Conservation (phyloP, 2,329 filamentous ascomycete genomes). For the Penicillium digitatum region DNA sequence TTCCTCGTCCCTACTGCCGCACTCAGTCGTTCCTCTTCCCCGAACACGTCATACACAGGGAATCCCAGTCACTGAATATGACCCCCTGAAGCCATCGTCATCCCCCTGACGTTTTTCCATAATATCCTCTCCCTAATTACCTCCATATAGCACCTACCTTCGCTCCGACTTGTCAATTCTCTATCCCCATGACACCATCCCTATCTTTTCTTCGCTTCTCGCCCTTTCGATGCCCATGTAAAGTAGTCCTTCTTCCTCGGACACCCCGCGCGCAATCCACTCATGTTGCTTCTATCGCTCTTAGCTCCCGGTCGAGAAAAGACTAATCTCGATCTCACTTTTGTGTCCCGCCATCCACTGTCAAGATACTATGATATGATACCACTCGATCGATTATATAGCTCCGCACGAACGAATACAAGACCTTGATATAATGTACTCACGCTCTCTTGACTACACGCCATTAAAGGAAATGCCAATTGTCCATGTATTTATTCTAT, state of each 20-base stretch:
- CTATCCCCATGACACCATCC: background rate
- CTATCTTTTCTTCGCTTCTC: background rate
- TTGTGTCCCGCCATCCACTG: background rate
- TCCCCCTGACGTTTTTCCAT: background rate
- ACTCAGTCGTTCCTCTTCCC: constrained; percentile 2
- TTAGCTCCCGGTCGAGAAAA: background rate
- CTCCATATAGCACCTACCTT: background rate
- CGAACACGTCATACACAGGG: background rate
- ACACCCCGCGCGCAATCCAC: background rate
- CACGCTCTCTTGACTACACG: background rate
- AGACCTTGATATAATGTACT: background rate
- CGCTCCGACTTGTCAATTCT: background rate
- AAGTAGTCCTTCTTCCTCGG: constrained; percentile 6
- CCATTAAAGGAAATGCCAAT: background rate
- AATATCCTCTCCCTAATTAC: background rate
- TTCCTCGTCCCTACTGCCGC: constrained; percentile 17
- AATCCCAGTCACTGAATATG: background rate
- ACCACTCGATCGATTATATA: constrained; percentile 9
- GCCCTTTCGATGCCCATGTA: constrained; percentile 10
- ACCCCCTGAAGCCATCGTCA: constrained; percentile 1
- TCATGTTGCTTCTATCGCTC: background rate
- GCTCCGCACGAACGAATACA: background rate
- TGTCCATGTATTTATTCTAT: background rate
- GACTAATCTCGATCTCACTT: background rate
- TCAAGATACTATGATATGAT: constrained; percentile 14